phyloP scores from a whole-genome alignment of 2,329 filamentous ascomycete genomes.

The Fusarium paranaense region DNA sequence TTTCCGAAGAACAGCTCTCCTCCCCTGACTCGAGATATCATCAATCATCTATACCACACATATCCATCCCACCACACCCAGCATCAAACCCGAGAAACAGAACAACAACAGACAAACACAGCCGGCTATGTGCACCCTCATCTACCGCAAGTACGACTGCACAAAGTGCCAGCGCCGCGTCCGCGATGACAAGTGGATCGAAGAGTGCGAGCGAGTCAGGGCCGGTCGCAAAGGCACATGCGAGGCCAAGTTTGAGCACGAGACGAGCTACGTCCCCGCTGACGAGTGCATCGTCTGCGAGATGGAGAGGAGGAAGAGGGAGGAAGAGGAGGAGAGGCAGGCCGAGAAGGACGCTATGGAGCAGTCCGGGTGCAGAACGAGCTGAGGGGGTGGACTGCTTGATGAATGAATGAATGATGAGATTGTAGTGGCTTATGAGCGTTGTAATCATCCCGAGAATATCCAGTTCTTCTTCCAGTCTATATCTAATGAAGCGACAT shows the following conservation, averaged over 20 bases:
- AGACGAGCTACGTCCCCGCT: conserved; percentile 20
- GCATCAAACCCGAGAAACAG: background rate
- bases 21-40: background rate
- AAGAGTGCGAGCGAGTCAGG: conserved; percentile 1
- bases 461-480: background rate
- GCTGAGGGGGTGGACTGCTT: background rate
- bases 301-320: conserved; percentile 5
- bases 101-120: background rate
- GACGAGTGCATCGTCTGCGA: conserved; percentile 29
- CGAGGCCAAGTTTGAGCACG: background rate
- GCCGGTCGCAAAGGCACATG: background rate
- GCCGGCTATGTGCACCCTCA: conserved; percentile 15
- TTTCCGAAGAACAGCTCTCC: background rate
- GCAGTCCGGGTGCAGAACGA: background rate
- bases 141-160: conserved; percentile 29
- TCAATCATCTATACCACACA: background rate
- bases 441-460: background rate
- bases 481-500: conserved; percentile 7
- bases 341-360: background rate
- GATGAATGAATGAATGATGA: background rate
- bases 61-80: background rate
- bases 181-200: conserved; percentile 6
- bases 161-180: conserved; percentile 25
- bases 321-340: background rate
- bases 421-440: background rate